Evolutionary conservation across 2,329 filamentous ascomycete species (phyloP).

Genomic region (Paracoccidioides lutzii): DNA sequence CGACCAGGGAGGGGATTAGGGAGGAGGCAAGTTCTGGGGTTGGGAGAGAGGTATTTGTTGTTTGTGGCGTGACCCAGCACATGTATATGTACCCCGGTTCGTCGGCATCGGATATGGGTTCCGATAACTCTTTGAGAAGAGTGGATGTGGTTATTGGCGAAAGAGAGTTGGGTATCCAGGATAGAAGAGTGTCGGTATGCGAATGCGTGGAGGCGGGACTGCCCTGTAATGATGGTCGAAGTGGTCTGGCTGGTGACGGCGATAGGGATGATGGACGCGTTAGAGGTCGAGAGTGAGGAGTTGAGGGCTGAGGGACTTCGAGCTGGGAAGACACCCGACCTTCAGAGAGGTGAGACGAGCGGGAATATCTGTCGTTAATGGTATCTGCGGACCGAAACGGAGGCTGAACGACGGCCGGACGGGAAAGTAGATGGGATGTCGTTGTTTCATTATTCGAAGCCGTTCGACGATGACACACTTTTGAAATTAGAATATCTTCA

Average conservation of each 20-base stretch:
- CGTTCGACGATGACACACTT: constrained; percentile 10
- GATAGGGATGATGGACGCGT: neutral
- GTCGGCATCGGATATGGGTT: constrained; percentile 58
- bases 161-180: constrained; percentile 56
- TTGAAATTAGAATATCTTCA: constrained; percentile 16
- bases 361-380: neutral
- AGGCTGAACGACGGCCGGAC: neutral
- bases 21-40: constrained; percentile 43
- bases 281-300: neutral
- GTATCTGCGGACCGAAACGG: neutral
- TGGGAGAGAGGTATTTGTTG: constrained; percentile 25
- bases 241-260: constrained; percentile 5
- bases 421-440: neutral
- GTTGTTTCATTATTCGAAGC: neutral
- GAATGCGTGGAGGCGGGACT: constrained; percentile 17
- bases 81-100: constrained; percentile 95
- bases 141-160: constrained; percentile 55
- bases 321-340: neutral
- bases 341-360: neutral
- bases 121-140: constrained; percentile 64
- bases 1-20: constrained; percentile 40
- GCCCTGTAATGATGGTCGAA: constrained; percentile 10
- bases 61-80: constrained; percentile 79
- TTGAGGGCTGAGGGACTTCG: neutral
- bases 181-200: constrained; percentile 39